phyloP scores from a whole-genome alignment of 2,329 filamentous ascomycete genomes.

The Beauveria sp. region DNA sequence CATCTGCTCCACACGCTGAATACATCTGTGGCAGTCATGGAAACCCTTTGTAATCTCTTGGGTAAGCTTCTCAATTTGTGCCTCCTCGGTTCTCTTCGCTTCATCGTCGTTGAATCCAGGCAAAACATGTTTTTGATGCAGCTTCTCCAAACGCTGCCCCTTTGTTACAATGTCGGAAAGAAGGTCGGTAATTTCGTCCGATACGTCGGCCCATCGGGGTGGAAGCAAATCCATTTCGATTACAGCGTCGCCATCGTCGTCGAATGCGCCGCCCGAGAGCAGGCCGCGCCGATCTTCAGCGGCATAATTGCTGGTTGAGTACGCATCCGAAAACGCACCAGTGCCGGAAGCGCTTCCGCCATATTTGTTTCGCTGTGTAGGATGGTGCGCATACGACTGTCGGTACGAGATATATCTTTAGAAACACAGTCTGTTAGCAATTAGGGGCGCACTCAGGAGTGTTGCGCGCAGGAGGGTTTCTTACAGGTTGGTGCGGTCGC shows the following conservation, averaged over 20 bases:
- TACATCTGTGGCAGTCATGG: conserved; percentile 81
- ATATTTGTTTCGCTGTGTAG: conserved; percentile 74
- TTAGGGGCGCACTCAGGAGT: not conserved
- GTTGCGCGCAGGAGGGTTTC: conserved; percentile 18
- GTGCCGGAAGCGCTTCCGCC: conserved; percentile 39
- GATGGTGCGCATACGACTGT: conserved; percentile 95
- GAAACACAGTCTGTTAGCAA: conserved; percentile 17
- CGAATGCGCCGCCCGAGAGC: conserved; percentile 69
- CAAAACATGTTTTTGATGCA: conserved; percentile 95
- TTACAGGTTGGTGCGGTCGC: conserved; percentile 97
- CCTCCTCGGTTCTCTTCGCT: conserved; percentile 76
- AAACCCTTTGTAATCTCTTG: conserved; percentile 85
- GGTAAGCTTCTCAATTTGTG: conserved; percentile 83
- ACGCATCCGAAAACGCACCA: conserved; percentile 51
- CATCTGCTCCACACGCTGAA: conserved; percentile 82
- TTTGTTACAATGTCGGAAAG: conserved; percentile 75
- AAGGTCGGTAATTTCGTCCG: conserved; percentile 83
- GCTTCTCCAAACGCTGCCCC: conserved; percentile 75
- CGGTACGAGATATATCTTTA: conserved; percentile 94
- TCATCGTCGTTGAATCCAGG: conserved; percentile 96
- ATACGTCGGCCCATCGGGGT: conserved; percentile 90
- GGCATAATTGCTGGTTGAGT: conserved; percentile 40
- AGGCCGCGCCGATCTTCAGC: conserved; percentile 64
- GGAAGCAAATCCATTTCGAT: conserved; percentile 98
- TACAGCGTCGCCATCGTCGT: conserved; percentile 83